These are phyloP conservation scores for Combretum micranthum DNA, from an alignment of 345 rosid species.

Conservation along the genomic window DNA sequence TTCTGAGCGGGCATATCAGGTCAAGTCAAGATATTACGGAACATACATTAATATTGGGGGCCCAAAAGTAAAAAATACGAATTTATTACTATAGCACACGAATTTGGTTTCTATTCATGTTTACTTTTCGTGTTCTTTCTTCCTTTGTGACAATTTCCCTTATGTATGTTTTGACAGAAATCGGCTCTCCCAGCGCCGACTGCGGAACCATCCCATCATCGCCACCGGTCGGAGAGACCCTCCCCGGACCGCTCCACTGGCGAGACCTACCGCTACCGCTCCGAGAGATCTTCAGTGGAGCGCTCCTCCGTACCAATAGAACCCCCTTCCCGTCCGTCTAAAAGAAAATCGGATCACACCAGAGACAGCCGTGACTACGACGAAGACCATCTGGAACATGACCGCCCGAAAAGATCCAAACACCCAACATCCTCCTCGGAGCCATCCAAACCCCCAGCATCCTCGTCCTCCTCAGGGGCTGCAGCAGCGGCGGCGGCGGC, in stretches of 20 bases:
- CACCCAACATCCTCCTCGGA: constrained; percentile 7
- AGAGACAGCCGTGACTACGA: constrained; percentile 28
- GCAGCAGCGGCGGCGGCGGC: constrained; percentile 20
- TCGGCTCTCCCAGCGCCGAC: constrained; percentile 28
- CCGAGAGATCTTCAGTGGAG: constrained; percentile 43
- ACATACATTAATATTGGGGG: no score
- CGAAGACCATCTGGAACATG: constrained; percentile 28
- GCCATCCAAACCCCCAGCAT: constrained; percentile 8
- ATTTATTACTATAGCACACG: no score
- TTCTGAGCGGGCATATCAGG: no score
- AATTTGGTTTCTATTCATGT: no score
- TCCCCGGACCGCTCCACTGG: constrained; percentile 39
- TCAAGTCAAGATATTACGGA: no score
- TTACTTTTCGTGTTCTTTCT: background rate
- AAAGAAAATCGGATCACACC: constrained; percentile 49
- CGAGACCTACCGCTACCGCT: constrained; percentile 30
- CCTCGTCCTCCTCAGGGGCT: constrained; percentile 19
- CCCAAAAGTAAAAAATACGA: no score
- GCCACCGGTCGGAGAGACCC: constrained; percentile 40
- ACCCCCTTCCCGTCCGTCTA: constrained; percentile 47
- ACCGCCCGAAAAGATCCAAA: constrained; percentile 19
- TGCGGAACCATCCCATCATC: constrained; percentile 25
- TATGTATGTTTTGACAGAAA: constrained; percentile 23
- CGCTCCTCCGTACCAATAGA: constrained; percentile 12
- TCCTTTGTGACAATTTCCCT: background rate